Conservation (phyloP, 768 basidiomycete species). For the Nidularia pulvinata region DNA sequence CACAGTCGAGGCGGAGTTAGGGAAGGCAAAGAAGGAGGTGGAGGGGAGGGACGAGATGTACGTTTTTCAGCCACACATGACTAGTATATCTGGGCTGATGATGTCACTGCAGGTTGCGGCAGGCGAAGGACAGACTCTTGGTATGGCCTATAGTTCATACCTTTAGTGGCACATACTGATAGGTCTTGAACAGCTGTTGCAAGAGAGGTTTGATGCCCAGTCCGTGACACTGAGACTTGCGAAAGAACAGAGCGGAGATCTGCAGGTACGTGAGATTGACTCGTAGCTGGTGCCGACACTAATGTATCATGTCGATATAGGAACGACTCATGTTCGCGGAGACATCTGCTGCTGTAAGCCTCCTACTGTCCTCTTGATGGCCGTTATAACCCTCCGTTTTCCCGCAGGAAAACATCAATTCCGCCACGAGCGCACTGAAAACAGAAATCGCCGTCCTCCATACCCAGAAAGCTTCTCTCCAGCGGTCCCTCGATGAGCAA, state of each 20-base stretch:
- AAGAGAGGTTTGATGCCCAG: conserved; percentile 65
- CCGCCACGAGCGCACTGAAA: conserved; percentile 27
- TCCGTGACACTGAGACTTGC: conserved; percentile 47
- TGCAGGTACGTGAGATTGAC: conserved; percentile 26
- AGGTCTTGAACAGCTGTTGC: not conserved
- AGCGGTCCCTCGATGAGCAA: conserved; percentile 15
- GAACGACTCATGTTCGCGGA: conserved; percentile 35
- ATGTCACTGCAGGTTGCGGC: not conserved
- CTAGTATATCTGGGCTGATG: no score
- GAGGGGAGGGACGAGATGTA: not conserved
- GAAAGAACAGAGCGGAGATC: conserved; percentile 53
- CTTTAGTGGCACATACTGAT: no score
- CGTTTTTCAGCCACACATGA: no score
- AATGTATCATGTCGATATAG: conserved; percentile 12
- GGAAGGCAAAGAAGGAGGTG: not conserved
- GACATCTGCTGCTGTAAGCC: conserved; percentile 29
- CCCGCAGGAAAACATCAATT: conserved; percentile 19
- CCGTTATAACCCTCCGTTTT: not conserved
- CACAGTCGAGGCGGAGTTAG: not conserved
- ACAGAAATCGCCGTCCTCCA: conserved; percentile 36
- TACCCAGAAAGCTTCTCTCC: conserved; percentile 32
- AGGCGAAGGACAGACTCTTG: not conserved
- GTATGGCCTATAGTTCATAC: not conserved
- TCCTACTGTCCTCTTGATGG: not conserved
- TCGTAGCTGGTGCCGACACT: conserved; percentile 3